Evolutionary conservation across 2,329 filamentous ascomycete genomes (phyloP).

Genomic region (Beauveria bassiana): DNA sequence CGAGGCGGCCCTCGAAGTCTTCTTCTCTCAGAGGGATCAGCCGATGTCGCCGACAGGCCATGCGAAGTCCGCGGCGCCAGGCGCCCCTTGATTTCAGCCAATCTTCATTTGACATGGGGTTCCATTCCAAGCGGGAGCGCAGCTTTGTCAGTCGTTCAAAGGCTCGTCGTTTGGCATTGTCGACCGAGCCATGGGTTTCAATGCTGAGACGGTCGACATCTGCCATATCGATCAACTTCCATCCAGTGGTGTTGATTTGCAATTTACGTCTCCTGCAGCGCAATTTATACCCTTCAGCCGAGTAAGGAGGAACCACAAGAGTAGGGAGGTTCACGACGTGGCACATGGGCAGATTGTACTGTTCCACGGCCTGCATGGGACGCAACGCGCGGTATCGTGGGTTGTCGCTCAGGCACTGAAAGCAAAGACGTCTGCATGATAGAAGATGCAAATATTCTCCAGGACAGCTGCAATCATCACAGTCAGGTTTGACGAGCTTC

Average conservation of each 20-base stretch:
- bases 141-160: not conserved
- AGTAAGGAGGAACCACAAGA: not conserved
- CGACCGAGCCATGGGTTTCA: not conserved
- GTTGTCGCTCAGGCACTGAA: not conserved
- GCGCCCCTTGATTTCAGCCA: not conserved
- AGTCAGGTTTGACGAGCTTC: not conserved
- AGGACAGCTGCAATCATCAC: not conserved
- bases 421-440: not conserved
- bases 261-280: too few relatives aligned
- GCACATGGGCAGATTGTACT: not conserved
- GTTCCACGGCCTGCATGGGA: not conserved
- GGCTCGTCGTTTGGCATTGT: not conserved
- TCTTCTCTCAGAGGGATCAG: too few relatives aligned
- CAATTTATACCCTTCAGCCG: fast-evolving
- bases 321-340: too few relatives aligned
- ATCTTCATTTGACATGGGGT: not conserved
- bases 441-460: not conserved
- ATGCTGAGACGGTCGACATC: not conserved
- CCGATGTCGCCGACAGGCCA: too few relatives aligned
- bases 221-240: not conserved
- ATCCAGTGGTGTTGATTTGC: not conserved
- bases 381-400: not conserved
- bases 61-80: too few relatives aligned
- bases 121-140: too few relatives aligned
- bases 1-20: not conserved